These are phyloP conservation scores for Ophiostoma populinum DNA, from an alignment of 2,329 filamentous ascomycete genomes.

Conservation along the genomic window DNA sequence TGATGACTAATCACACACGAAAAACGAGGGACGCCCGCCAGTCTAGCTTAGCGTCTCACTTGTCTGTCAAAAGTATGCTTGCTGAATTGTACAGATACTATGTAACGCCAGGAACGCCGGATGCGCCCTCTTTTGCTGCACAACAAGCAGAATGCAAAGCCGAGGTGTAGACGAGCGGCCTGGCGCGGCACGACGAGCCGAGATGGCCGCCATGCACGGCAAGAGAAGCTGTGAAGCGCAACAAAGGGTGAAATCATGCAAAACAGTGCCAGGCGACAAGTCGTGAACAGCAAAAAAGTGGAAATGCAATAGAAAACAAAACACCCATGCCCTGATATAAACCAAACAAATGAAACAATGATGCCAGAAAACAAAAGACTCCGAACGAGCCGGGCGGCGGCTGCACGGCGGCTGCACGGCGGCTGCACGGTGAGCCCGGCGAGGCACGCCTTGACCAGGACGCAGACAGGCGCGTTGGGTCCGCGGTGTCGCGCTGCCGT, in stretches of 20 bases:
- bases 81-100: slow-evolving; percentile 1
- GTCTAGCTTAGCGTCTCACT: no score
- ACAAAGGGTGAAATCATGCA: slow-evolving; percentile 3
- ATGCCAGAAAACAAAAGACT: slow-evolving; percentile 3
- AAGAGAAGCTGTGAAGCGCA: background rate
- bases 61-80: no score
- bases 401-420: no score
- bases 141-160: slow-evolving; percentile 7
- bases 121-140: slow-evolving; percentile 8
- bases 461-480: no score
- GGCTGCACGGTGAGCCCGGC: background rate
- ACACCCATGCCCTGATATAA: slow-evolving; percentile 6
- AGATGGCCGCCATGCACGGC: background rate
- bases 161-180: background rate
- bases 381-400: background rate
- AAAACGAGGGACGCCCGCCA: no score
- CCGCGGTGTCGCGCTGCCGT: background rate
- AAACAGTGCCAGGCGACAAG: background rate
- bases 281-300: background rate
- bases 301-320: background rate
- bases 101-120: slow-evolving; percentile 5
- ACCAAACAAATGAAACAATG: slow-evolving; percentile 3
- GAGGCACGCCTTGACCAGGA: no score
- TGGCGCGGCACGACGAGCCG: background rate
- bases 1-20: no score